Conservation (phyloP, 1,284 basidiomycete genomes). For the Hypsizygus ulmarius region DNA sequence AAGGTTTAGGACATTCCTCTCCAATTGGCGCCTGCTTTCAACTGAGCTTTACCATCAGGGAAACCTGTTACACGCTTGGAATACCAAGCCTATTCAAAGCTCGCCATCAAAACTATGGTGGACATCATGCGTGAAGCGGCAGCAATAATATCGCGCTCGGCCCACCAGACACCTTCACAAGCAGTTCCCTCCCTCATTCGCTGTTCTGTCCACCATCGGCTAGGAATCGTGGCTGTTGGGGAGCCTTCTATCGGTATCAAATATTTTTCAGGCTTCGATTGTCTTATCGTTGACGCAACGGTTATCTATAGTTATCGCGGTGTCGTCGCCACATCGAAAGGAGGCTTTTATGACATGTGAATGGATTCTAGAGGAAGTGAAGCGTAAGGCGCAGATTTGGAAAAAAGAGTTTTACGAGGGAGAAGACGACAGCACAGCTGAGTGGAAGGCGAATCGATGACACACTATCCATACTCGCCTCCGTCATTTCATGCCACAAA, state of each 20-base stretch:
- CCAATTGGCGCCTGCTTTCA: neutral
- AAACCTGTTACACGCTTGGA: constrained; percentile 71
- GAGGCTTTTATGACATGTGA: constrained; percentile 82
- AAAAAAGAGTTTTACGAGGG: constrained; percentile 84
- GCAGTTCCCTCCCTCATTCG: constrained; percentile 41
- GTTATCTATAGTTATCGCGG: constrained; percentile 60
- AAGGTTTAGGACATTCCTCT: constrained; percentile 37
- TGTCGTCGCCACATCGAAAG: constrained; percentile 82
- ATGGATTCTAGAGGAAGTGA: constrained; percentile 80
- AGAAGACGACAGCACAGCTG: constrained; percentile 54
- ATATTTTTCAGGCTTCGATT: neutral
- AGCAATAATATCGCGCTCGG: constrained; percentile 39
- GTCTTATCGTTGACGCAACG: neutral
- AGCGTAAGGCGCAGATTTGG: constrained; percentile 83
- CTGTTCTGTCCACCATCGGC: constrained; percentile 72
- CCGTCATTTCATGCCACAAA: neutral
- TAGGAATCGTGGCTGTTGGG: constrained; percentile 76
- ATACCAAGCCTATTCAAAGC: constrained; percentile 80
- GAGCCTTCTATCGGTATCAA: constrained; percentile 65
- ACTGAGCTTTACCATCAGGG: constrained; percentile 41
- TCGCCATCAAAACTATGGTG: constrained; percentile 79
- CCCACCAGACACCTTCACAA: constrained; percentile 36
- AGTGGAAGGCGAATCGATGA: constrained; percentile 71
- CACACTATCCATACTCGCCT: neutral
- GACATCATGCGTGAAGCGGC: constrained; percentile 55